Evolutionary conservation across 164 flowering plant species (phyloP).

Genomic region (Tinospora cordifolia): DNA sequence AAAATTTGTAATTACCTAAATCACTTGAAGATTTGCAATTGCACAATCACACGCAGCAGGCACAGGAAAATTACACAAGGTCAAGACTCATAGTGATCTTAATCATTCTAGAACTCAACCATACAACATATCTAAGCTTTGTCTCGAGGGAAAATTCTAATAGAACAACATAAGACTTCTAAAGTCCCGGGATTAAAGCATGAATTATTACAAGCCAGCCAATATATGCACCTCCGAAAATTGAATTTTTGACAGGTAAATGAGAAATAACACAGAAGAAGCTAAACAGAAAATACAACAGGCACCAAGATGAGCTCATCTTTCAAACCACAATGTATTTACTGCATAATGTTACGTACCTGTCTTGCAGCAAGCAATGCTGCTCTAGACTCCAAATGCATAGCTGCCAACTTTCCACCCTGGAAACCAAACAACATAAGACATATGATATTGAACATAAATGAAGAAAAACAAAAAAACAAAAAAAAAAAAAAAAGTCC

Average conservation of each 20-base stretch:
- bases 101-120: neutral
- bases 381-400: slow-evolving; percentile 58
- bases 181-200: neutral
- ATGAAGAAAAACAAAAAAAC: neutral
- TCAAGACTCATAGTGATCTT: too few relatives aligned
- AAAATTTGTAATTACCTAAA: too few relatives aligned
- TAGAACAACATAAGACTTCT: neutral
- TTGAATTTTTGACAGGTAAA: neutral
- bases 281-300: neutral
- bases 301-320: neutral
- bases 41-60: neutral
- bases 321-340: neutral
- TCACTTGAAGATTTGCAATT: neutral
- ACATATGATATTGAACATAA: neutral
- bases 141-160: neutral
- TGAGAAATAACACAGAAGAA: neutral
- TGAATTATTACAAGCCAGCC: neutral
- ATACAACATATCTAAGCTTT: neutral
- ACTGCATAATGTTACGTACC: slow-evolving; percentile 25
- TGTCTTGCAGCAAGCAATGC: slow-evolving; percentile 72
- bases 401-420: slow-evolving; percentile 84
- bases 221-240: slow-evolving; percentile 1
- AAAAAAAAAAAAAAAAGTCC: neutral
- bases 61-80: too few relatives aligned
- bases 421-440: slow-evolving; percentile 22